These are phyloP conservation scores for Quillaja saponaria DNA, from an alignment of 306 rosid genomes.

Conservation along the genomic window DNA sequence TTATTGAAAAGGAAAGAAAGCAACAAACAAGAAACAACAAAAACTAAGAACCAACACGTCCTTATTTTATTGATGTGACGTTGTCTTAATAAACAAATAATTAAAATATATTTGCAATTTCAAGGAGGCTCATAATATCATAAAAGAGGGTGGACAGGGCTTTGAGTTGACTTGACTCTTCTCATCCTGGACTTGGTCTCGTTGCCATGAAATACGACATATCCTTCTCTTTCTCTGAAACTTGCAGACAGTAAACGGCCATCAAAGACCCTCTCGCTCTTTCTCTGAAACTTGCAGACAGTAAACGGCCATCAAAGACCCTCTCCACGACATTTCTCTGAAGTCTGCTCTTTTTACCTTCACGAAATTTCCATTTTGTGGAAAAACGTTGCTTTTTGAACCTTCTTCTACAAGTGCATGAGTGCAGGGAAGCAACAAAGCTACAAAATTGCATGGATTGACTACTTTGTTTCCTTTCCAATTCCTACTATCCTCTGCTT, in stretches of 20 bases:
- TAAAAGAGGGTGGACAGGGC: no score
- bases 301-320: conserved; percentile 7
- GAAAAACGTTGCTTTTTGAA: not conserved
- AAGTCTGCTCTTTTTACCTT: not conserved
- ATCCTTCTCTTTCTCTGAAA: no score
- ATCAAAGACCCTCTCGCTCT: conserved; percentile 12
- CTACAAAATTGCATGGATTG: conserved; percentile 1
- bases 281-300: not conserved
- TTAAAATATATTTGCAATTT: no score
- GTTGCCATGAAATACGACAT: no score
- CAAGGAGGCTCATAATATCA: no score
- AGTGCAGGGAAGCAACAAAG: not conserved
- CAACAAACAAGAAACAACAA: no score
- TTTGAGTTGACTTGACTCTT: not conserved
- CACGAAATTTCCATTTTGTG: conserved; percentile 5
- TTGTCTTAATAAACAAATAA: no score
- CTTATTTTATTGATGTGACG: no score
- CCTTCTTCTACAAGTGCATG: not conserved
- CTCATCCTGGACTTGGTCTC: not conserved
- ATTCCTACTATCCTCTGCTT: not conserved
- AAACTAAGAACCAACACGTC: no score
- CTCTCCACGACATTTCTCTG: conserved; percentile 16
- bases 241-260: conserved; percentile 12
- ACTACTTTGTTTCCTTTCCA: not conserved
- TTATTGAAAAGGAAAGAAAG: no score